A percentile compares a stretch with the other conserved stretches of the same genome.
Evolutionary conservation across 1,284 basidiomycete genomes (phyloP).

Genomic region (Cryptococcus jaspeensis): DNA sequence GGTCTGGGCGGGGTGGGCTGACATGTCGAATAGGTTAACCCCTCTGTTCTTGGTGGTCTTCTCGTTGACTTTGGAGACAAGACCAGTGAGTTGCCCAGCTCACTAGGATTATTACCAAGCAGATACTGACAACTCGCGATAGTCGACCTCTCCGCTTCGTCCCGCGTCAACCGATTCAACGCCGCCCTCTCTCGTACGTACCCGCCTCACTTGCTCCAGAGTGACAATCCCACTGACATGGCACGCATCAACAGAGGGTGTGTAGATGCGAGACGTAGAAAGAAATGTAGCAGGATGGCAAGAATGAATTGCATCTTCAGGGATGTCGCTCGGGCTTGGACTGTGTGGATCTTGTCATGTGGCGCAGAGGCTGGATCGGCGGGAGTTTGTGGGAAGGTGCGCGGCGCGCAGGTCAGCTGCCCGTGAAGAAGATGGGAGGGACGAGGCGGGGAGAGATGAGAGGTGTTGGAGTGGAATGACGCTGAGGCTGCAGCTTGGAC

Average conservation of each 20-base stretch:
- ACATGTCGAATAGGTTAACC: constrained; percentile 66
- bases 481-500: no score
- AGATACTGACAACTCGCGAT: constrained; percentile 2
- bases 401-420: no score
- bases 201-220: not conserved
- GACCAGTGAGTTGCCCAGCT: constrained; percentile 60
- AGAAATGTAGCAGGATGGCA: constrained; percentile 4
- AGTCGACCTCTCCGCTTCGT: constrained; percentile 83
- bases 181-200: constrained; percentile 70
- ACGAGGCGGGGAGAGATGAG: no score
- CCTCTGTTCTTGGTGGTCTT: constrained; percentile 80
- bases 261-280: constrained; percentile 20
- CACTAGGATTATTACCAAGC: no score
- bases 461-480: no score
- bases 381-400: no score
- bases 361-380: no score
- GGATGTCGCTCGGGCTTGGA: not conserved
- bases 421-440: no score
- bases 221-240: not conserved
- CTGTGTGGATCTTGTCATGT: no score
- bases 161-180: constrained; percentile 93
- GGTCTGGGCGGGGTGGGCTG: not conserved
- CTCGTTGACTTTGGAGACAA: constrained; percentile 98
- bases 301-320: constrained; percentile 15
- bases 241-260: constrained; percentile 31